These are phyloP conservation scores for Candida vartiovaarae DNA, from an alignment of 805 yeast species.

Conservation along the genomic window DNA sequence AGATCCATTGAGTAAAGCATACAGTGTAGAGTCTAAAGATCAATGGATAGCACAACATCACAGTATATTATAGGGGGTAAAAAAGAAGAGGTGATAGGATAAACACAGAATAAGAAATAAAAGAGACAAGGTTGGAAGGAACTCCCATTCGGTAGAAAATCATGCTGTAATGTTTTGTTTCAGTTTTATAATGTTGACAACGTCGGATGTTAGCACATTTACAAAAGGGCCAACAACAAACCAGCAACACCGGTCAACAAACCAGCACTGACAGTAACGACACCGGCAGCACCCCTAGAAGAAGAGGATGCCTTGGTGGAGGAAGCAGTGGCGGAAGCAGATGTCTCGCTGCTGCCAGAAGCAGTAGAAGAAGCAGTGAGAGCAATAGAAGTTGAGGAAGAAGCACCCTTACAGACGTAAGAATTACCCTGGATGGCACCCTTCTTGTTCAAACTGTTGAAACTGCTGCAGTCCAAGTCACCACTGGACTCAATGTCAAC, in stretches of 20 bases:
- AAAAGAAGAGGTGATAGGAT: not conserved
- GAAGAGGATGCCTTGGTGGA: conserved; percentile 13
- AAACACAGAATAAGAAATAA: no score
- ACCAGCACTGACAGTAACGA: conserved; percentile 37
- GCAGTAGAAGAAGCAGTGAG: conserved; percentile 26
- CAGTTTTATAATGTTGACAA: not conserved
- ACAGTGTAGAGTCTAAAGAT: not conserved
- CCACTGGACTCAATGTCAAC: conserved; percentile 72
- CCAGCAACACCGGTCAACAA: conserved; percentile 42
- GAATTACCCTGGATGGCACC: conserved; percentile 91
- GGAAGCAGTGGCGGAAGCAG: conserved; percentile 17
- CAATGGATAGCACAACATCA: not conserved
- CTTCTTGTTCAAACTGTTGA: conserved; percentile 61
- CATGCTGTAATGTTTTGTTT: not conserved
- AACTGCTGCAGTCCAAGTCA: conserved; percentile 74
- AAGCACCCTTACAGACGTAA: conserved; percentile 66
- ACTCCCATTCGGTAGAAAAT: no score
- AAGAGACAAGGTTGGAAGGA: no score
- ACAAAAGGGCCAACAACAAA: conserved; percentile 37
- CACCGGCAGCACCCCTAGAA: conserved; percentile 32
- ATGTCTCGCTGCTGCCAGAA: conserved; percentile 23
- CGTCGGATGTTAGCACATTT: conserved; percentile 15
- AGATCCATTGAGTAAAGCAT: no score
- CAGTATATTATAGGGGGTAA: not conserved
- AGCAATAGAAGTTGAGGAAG: conserved; percentile 39